Percentiles rank a stretch among this genome's conserved stretches.
Evolutionary conservation across 2,329 filamentous ascomycete genomes (phyloP).

Genomic region (Aspergillus texensis): DNA sequence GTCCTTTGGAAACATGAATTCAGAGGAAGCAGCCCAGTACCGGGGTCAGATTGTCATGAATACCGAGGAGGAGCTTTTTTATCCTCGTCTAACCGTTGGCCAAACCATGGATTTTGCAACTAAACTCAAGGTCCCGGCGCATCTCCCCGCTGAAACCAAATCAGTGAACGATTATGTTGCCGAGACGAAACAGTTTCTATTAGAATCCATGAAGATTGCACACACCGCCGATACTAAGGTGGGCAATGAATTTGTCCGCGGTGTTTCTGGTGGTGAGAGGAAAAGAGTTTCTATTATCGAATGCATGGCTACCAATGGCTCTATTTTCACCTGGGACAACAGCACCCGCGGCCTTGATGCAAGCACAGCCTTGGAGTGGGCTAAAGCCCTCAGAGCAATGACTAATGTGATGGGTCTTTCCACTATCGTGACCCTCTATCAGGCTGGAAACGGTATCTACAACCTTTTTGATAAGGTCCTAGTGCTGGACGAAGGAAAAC

Average conservation of each 20-base stretch:
- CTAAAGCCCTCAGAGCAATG: conserved; percentile 59
- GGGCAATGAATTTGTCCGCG: conserved; percentile 64
- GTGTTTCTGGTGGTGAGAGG: conserved; percentile 67
- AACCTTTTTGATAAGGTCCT: conserved; percentile 69
- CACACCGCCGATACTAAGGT: conserved; percentile 67
- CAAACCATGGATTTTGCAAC: conserved; percentile 61
- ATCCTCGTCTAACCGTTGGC: conserved; percentile 53
- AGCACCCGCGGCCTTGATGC: conserved; percentile 65
- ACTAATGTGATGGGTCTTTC: conserved; percentile 61
- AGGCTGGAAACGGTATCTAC: conserved; percentile 53
- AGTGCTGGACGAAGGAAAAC: conserved; percentile 63
- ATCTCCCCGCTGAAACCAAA: conserved; percentile 67
- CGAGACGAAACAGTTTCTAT: conserved; percentile 55
- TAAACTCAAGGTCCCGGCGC: conserved; percentile 67
- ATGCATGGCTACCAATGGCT: conserved; percentile 56
- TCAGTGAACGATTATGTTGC: conserved; percentile 57
- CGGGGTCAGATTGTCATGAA: conserved; percentile 61
- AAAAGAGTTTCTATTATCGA: conserved; percentile 70
- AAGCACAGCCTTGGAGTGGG: conserved; percentile 61
- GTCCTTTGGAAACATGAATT: conserved; percentile 52
- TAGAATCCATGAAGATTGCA: conserved; percentile 57
- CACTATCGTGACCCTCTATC: conserved; percentile 57
- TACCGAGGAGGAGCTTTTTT: conserved; percentile 56
- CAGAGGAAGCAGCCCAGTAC: conserved; percentile 49
- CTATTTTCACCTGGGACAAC: conserved; percentile 67